A percentile compares a stretch with the other conserved stretches of the same genome.
Conservation (phyloP, 2,329 filamentous ascomycete species). For the Penicillium sp. region DNA sequence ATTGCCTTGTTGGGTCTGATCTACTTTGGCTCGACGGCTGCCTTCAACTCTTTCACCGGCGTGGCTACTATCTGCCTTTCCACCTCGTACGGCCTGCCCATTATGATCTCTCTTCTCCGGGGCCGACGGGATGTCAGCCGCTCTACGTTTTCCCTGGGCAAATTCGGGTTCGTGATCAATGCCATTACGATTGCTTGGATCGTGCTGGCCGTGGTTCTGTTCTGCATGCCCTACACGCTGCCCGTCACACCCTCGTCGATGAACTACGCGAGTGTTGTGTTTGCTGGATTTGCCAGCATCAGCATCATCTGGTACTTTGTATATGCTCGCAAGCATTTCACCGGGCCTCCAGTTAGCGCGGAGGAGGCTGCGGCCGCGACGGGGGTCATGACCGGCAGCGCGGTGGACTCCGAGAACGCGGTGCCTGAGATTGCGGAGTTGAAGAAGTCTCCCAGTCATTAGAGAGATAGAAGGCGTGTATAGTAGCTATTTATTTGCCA, state of each 20-base stretch:
- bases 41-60: conserved; percentile 77
- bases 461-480: conserved; percentile 8
- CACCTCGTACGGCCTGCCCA: conserved; percentile 72
- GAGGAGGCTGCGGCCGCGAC: conserved; percentile 28
- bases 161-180: conserved; percentile 68
- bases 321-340: conserved; percentile 63
- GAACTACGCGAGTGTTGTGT: conserved; percentile 68
- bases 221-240: conserved; percentile 69
- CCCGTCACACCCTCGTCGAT: conserved; percentile 57
- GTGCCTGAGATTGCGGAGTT: conserved; percentile 17
- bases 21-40: conserved; percentile 73
- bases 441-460: conserved; percentile 18
- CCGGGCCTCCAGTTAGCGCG: conserved; percentile 50
- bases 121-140: conserved; percentile 64
- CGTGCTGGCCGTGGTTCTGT: conserved; percentile 65
- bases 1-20: conserved; percentile 72
- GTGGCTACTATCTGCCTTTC: conserved; percentile 77
- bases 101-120: conserved; percentile 67
- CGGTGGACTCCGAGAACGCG: conserved; percentile 35
- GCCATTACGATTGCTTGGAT: conserved; percentile 69
- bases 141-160: conserved; percentile 67
- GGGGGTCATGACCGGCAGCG: conserved; percentile 33
- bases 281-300: conserved; percentile 60
- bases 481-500: conserved; percentile 5
- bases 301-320: conserved; percentile 63